These are phyloP conservation scores for Actinidia chinensis DNA, from an alignment of 179 eudicot species.

Conservation along the genomic window DNA sequence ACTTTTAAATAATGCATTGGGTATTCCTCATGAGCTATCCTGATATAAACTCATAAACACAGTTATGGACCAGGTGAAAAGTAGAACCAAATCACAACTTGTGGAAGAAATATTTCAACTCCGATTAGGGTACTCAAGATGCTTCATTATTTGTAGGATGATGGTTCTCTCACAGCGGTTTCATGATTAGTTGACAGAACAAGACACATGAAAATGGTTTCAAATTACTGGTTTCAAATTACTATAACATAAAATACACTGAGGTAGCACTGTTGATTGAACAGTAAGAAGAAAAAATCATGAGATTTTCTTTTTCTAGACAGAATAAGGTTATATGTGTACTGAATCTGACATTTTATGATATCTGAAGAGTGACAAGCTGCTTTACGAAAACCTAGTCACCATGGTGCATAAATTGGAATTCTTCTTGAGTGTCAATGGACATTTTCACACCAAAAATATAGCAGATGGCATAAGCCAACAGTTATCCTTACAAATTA, in stretches of 20 bases:
- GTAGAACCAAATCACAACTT: background rate
- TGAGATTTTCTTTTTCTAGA: background rate
- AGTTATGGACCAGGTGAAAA: background rate
- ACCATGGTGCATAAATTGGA: background rate
- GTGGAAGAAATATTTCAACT: background rate
- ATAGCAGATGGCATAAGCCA: background rate
- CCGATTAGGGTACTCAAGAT: background rate
- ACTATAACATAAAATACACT: background rate
- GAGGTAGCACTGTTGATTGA: background rate
- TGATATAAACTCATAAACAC: background rate
- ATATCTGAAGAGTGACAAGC: background rate
- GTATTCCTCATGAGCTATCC: background rate
- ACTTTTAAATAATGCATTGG: background rate
- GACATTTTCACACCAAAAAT: background rate
- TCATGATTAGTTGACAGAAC: background rate
- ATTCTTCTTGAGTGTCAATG: background rate
- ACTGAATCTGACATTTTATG: background rate
- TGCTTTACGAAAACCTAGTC: background rate
- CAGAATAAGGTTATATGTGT: background rate
- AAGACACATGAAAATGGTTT: background rate
- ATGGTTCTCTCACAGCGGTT: background rate
- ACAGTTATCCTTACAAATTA: background rate
- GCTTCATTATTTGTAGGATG: background rate
- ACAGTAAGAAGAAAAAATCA: slow-evolving; percentile 1
- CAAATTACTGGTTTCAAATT: background rate